Evolutionary conservation across 768 basidiomycete species (phyloP), one percentile per base, ranked within the genome.

Genomic region (Amanita thiersii): DNA sequence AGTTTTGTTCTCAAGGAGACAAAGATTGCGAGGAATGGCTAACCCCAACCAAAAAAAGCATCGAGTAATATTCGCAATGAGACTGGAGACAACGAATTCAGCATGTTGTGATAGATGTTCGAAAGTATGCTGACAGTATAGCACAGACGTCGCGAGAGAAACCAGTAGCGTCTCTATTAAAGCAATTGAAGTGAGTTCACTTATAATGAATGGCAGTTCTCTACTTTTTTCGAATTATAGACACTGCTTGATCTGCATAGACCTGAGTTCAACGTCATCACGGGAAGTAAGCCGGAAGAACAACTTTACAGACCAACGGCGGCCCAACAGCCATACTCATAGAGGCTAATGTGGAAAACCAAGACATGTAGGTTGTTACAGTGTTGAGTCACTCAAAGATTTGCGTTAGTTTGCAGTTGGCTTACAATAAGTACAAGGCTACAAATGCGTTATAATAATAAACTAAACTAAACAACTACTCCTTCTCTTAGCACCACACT

Each of bases 31-130:
- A 14, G 2, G 9, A 20, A 33, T 35, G 48, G 15, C 62, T 20
- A 48, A 72, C 69, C 88, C 88, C 25, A 91, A 63, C 88, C 88
- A 91, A 63, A 90, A 91, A 68, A 89, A 91, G 59, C 88, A 91
- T 53, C 88, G 72, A 18, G 83, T 82, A 40, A 90, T 87, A 59
- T 91, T 91, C 37, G 87, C 86, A 45, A 86, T 68, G 23, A 89
- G 66, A 50, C 86, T 87, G 48, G 14, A 40, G 21, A 52, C 39
- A 30, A 19, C 6, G 24, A 34, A 23, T 21, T n/a, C 25, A n/a
- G n/a, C 3, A 8, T 26, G 7, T 37, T 17, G 18, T 17, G 17
- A 25, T 30, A 31, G 39, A 44, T 42, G 14, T 17, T 32, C 28
- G 25, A 34, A 34, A 47, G 28, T 23, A 48, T 44, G 60, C 64